Percentiles rank a stretch among this genome's conserved stretches.
Conservation (phyloP, 1,284 basidiomycete species). For the Ustilago hordei region DNA sequence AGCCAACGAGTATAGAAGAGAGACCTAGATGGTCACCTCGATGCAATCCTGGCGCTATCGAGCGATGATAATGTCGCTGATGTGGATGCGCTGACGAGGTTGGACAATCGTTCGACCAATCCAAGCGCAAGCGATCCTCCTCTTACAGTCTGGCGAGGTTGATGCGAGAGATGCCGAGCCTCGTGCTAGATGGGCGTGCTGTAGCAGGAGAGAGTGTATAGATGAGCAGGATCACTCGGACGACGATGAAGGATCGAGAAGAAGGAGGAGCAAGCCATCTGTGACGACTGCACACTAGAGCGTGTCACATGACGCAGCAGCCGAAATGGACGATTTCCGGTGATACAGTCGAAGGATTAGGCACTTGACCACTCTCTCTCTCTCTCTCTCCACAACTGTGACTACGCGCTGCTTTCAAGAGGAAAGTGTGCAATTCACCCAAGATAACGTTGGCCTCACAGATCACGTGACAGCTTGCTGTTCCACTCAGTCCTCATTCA, state of each 20-base stretch:
- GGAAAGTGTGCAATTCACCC: too few relatives aligned
- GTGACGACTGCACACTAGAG: constrained; percentile 16
- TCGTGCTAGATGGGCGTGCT: background rate
- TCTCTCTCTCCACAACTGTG: constrained; percentile 1
- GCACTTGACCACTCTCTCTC: background rate
- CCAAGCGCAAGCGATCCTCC: background rate
- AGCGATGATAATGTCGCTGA: background rate
- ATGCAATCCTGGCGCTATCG: background rate
- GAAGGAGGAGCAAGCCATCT: background rate
- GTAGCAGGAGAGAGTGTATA: background rate
- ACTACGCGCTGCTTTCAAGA: constrained; percentile 1
- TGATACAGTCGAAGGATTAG: background rate
- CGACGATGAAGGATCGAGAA: constrained; percentile 17
- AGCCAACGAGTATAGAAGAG: too few relatives aligned
- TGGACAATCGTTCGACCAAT: background rate
- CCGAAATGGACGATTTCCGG: background rate
- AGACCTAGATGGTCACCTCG: background rate
- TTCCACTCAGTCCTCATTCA: too few relatives aligned
- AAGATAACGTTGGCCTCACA: background rate
- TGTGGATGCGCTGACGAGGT: background rate
- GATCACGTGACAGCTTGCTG: background rate
- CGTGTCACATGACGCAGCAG: constrained; percentile 23
- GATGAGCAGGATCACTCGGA: constrained; percentile 19
- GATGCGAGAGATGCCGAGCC: background rate
- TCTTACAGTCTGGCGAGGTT: background rate